Evolutionary conservation across 2,329 filamentous ascomycete genomes (phyloP), one percentile per base, ranked within the genome.

Genomic region (Dactylellina drechsleri): DNA sequence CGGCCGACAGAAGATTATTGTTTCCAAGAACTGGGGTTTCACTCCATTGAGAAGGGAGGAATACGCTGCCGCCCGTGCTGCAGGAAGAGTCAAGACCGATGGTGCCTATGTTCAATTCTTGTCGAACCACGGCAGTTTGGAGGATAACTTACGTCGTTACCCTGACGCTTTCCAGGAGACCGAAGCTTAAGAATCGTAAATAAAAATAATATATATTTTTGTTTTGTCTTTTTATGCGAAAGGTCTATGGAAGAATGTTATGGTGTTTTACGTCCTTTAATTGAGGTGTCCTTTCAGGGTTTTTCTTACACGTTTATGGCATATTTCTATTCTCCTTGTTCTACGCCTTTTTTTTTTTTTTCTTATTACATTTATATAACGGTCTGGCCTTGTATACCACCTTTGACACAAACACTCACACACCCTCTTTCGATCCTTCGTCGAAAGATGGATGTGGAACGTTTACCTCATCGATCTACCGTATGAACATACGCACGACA

Each of bases 11-110:
- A 99, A 99, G 93, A 98, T 99, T 87, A 97, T 99, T 83, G 91
- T 98, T 87, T 96, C 92, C 88, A 99, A 98, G 93, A 99, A 99
- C 90, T 99, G 95, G 95, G 95, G 95, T 81, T 99, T 99, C 92
- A 99, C 95, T 78, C 93, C 93, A 83, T 92, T 99, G 82, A 91
- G 92, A 83, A 93, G 95, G 82, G 95, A 98, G 81, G 95, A 99
- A 85, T 99, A 98, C 87, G 87, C 96, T 83, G 89, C 93, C 85
- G 92, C 94, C 87, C 96, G 96, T 89, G 88, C 92, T 83, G 91
- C 90, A 82, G 95, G 95, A 83, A 90, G 89, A 83, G 90, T 99
- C 86, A 92, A 94, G 88, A 91, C 96, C 81, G 95, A 99, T 82
- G 95, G 95, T 90, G 95, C 95, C 82, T 99, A 99, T 87, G 95